Conservation (phyloP, 106 monocot genomes). For the Acorus calamus region DNA sequence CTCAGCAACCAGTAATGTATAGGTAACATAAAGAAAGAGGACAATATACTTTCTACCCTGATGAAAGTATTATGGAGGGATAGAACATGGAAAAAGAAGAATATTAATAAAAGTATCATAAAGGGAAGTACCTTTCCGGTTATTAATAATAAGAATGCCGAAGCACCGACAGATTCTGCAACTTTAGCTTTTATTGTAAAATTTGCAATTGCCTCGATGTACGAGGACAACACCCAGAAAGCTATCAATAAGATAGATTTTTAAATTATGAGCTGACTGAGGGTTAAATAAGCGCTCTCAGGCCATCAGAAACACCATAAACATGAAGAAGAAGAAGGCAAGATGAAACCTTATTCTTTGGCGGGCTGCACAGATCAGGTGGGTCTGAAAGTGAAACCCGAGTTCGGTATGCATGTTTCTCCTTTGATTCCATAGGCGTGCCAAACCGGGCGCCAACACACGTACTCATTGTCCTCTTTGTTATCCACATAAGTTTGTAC, state of each 20-base stretch:
- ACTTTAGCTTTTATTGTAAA: slow-evolving; percentile 91
- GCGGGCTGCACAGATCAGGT: slow-evolving; percentile 56
- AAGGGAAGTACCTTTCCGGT: slow-evolving; percentile 44
- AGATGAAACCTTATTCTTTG: slow-evolving; percentile 52
- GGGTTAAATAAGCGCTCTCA: too few relatives aligned
- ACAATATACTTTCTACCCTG: neutral
- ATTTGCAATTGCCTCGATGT: slow-evolving; percentile 77
- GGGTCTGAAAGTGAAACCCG: slow-evolving; percentile 59
- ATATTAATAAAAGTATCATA: too few relatives aligned
- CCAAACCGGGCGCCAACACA: slow-evolving; percentile 98
- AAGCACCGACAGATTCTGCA: slow-evolving; percentile 96
- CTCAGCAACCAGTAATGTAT: neutral
- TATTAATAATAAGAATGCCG: slow-evolving; percentile 91
- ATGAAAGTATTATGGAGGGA: too few relatives aligned
- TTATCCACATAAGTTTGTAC: slow-evolving; percentile 83
- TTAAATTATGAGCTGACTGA: too few relatives aligned
- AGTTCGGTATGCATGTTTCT: slow-evolving; percentile 71
- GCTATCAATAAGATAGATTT: slow-evolving; percentile 18
- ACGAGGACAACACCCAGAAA: slow-evolving; percentile 74
- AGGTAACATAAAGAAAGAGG: neutral
- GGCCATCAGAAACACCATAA: too few relatives aligned
- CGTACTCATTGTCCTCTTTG: slow-evolving; percentile 67
- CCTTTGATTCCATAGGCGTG: slow-evolving; percentile 72
- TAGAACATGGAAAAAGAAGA: too few relatives aligned
- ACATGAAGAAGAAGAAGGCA: too few relatives aligned